Base-by-base conservation (phyloP, 2,329 filamentous ascomycete species). In the Sporothrix pallida region DNA sequence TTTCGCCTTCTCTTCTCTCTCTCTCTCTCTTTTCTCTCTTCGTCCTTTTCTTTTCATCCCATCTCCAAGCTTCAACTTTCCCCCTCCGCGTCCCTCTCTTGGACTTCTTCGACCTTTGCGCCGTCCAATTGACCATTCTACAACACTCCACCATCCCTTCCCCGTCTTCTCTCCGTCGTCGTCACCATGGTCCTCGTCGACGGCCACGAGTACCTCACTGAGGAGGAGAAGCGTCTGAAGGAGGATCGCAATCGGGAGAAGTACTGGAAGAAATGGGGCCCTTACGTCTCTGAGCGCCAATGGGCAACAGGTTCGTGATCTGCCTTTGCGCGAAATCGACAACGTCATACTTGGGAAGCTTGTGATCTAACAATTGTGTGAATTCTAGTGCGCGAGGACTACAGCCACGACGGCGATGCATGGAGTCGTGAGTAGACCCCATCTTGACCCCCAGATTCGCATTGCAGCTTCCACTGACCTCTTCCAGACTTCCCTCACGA, bases 251-350 rank as follows among this genome's bases (percentile, higher is more conserved):
- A 95, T 77, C 91, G 91, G 76, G 88, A 84, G 77, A 95, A 93
- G 82, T 98, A 98, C 86, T 98, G 95, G 95, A 98, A 98, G 89
- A 94, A 92, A 90, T 98, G 95, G 94, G 95, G 95, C 72, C 92
- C 95, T 31, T 98, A 98, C 80, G 91, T 97, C 78, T 90, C 95
- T 72, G 95, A 98, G 85, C 88, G 95, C 80, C 95, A 98, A 85
- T 98, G 95, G 95, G 94, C 95, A 74, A 97, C 94, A 78, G 94
- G 93, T 92, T 84, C 81, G 88, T 79, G 73, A 1, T 75, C 3
- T 20, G 9, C 44, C n/a, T 26, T 10, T 26, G 17, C 12, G 62
- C 44, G 23, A 13, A n/a, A 37, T 17, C 13, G 31, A 4, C 26
- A 37, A 37, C 6, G n/a, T n/a, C n/a, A n/a, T 10, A 13, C 23